A percentile compares a stretch with the other conserved stretches of the same genome.
Conservation (phyloP, 805 yeast genomes). For the Schizosaccharomyces lindneri region DNA sequence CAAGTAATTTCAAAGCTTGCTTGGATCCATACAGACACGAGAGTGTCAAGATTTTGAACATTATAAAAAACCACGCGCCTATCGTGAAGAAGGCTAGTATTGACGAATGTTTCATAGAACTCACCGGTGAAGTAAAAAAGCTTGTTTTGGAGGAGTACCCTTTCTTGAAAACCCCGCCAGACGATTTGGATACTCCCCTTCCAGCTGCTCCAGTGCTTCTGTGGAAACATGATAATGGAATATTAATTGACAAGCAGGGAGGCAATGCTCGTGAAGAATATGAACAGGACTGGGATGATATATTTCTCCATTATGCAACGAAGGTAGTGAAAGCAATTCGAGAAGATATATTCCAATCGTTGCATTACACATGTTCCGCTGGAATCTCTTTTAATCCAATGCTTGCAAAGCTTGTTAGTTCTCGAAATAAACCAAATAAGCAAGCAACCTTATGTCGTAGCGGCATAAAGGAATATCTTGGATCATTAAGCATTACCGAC, state of each 20-base stretch:
- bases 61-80: slow-evolving; percentile 34
- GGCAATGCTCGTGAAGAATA: slow-evolving; percentile 9
- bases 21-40: slow-evolving; percentile 80
- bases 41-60: slow-evolving; percentile 47
- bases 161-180: slow-evolving; percentile 10
- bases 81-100: slow-evolving; percentile 81
- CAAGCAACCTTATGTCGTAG: slow-evolving; percentile 39
- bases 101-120: slow-evolving; percentile 73
- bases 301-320: slow-evolving; percentile 43
- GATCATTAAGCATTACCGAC: slow-evolving; percentile 38
- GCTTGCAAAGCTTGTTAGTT: slow-evolving; percentile 70
- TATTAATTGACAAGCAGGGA: slow-evolving; percentile 8
- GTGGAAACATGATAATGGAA: neutral
- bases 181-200: slow-evolving; percentile 12
- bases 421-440: slow-evolving; percentile 57
- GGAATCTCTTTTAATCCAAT: slow-evolving; percentile 60
- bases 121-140: slow-evolving; percentile 38
- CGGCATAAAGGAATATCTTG: slow-evolving; percentile 28
- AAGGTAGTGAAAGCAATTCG: slow-evolving; percentile 31
- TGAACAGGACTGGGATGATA: slow-evolving; percentile 56
- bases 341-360: slow-evolving; percentile 21
- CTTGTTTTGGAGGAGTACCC: slow-evolving; percentile 26
- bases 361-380: slow-evolving; percentile 73
- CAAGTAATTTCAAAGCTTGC: slow-evolving; percentile 52
- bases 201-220: slow-evolving; percentile 22